Evolutionary conservation across 805 yeast species (phyloP).

Genomic region (Huiozyma sinensis): DNA sequence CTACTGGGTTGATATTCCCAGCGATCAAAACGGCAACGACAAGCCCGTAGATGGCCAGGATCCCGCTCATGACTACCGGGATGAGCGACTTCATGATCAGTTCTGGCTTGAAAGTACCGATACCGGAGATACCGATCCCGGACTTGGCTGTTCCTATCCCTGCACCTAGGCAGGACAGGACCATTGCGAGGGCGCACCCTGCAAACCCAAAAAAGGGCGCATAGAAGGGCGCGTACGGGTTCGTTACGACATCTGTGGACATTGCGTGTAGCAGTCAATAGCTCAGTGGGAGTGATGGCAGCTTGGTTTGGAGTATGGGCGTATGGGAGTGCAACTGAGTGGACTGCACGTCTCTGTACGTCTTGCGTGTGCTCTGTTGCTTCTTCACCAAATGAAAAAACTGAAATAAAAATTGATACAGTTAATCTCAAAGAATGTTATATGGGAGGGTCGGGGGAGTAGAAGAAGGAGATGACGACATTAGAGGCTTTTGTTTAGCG

Average conservation of each 20-base stretch:
- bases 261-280: neutral
- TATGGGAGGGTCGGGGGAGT: too few relatives aligned
- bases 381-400: too few relatives aligned
- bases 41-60: slow-evolving; percentile 89
- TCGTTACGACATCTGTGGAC: slow-evolving; percentile 12
- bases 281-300: neutral
- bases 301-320: too few relatives aligned
- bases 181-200: slow-evolving; percentile 90
- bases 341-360: too few relatives aligned
- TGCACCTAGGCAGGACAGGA: slow-evolving; percentile 91
- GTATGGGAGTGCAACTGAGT: too few relatives aligned
- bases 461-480: too few relatives aligned
- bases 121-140: slow-evolving; percentile 96
- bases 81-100: slow-evolving; percentile 89
- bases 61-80: slow-evolving; percentile 98
- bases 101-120: slow-evolving; percentile 95
- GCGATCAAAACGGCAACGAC: slow-evolving; percentile 96
- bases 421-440: too few relatives aligned
- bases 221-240: slow-evolving; percentile 74
- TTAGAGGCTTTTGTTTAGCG: too few relatives aligned
- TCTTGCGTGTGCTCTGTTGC: too few relatives aligned
- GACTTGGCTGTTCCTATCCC: slow-evolving; percentile 98
- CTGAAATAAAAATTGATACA: too few relatives aligned
- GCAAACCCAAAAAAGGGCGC: slow-evolving; percentile 98
- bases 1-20: slow-evolving; percentile 70